Conservation (phyloP, 257 asterid species). For the Cordia subcordata region DNA sequence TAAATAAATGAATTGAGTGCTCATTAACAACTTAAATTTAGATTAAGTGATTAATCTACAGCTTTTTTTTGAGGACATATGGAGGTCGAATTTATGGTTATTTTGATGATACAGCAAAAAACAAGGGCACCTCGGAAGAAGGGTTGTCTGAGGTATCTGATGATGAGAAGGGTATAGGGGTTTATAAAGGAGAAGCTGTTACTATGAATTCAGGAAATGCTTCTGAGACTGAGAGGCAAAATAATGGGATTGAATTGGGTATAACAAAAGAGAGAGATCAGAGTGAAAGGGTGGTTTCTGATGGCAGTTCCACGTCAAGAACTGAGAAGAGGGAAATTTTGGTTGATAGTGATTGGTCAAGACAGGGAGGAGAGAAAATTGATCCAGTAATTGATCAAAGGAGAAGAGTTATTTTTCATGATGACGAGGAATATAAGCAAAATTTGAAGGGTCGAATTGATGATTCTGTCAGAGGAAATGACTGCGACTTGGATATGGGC, state of each 20-base stretch:
- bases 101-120: conserved; percentile 51
- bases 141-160: conserved; percentile 40
- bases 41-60: background rate
- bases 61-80: background rate
- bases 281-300: conserved; percentile 27
- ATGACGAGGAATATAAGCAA: conserved; percentile 29
- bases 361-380: conserved; percentile 43
- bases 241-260: conserved; percentile 22
- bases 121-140: conserved; percentile 48
- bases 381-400: conserved; percentile 16
- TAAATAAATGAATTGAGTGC: too few species aligned
- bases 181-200: conserved; percentile 32
- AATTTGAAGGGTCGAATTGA: conserved; percentile 24
- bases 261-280: conserved; percentile 18
- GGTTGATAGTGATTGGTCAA: conserved; percentile 26
- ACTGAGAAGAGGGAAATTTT: conserved; percentile 32
- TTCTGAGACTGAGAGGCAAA: conserved; percentile 34
- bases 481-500: conserved; percentile 25
- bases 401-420: conserved; percentile 28
- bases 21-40: too few species aligned
- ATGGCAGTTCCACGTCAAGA: conserved; percentile 30
- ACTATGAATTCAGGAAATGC: conserved; percentile 23
- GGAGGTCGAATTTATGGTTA: conserved; percentile 8
- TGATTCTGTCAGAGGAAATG: conserved; percentile 26
- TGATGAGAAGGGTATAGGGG: conserved; percentile 27